Evolutionary conservation across 805 yeast species (phyloP), one percentile per base, ranked within the genome.

Genomic region (Kodamaea kakaduensis): DNA sequence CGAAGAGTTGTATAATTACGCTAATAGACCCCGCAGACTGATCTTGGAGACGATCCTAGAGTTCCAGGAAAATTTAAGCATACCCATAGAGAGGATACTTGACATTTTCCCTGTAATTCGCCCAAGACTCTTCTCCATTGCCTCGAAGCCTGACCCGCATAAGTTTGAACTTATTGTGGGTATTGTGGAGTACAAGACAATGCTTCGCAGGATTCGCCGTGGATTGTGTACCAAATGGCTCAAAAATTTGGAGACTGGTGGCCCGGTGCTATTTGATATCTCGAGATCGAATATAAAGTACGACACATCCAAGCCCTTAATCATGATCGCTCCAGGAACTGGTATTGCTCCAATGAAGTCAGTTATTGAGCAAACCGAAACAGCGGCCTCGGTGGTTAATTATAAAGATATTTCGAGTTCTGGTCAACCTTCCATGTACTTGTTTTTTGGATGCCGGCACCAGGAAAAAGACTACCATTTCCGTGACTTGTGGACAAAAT

Each of bases 271-370:
- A 9, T 78, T 75, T 42, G 70, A 75, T 17, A 43, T 81, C 6
- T 71, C 73, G 37, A 54, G 59, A 19, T 74, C 79, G 42, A 56
- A 64, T 9, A 43, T 78, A 28, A 58, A 57, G 25, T 60, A 72
- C 9, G 33, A 34, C 9, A 38, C 54, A 32, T 7, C 31, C 24
- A 53, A 58, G 28, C 54, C 95, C 0, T 59, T 84, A 17, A 60
- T 93, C 3, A 65, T 90, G 73, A 70, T 90, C 3, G 82, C 90
- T 1, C 95, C 98, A 0, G 99, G 98, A 3, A 94, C 97, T 0
- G 99, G 99, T 2, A 68, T 93, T 8, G 98, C 99, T 0, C 98
- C 98, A 2, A 78, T 90, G 73, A 75, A 86, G 49, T 73, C 85
- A 1, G 50, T 89, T 25, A 69, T 90, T 9, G 75, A 75, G 27